phyloP scores from a whole-genome alignment of 345 rosid genomes.

The Melaleuca quinquenervia region DNA sequence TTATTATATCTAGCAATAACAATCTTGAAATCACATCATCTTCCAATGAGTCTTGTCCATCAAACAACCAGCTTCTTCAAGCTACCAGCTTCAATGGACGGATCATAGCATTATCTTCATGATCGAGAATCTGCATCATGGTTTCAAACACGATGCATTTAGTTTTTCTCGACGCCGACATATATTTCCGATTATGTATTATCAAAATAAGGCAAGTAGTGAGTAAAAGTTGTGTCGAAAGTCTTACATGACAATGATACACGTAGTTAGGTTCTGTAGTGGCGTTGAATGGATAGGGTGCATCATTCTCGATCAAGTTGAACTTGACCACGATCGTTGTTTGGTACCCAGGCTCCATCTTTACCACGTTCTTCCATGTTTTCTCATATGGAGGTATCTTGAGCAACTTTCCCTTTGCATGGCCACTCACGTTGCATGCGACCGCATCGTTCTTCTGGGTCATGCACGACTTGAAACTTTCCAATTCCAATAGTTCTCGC shows the following conservation, averaged over 20 bases:
- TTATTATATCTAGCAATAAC: not conserved
- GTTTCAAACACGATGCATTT: not conserved
- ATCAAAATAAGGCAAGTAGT: not conserved
- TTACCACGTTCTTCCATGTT: constrained; percentile 6
- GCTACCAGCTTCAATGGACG: constrained; percentile 47
- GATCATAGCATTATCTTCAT: constrained; percentile 87
- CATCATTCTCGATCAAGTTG: not conserved
- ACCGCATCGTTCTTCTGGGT: not conserved
- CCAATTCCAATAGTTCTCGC: not conserved
- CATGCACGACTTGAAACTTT: constrained; percentile 4
- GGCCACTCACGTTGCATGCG: not conserved
- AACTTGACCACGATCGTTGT: constrained; percentile 10
- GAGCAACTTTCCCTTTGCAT: not conserved
- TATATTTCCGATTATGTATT: not conserved
- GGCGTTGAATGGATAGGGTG: constrained; percentile 5
- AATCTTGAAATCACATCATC: not conserved
- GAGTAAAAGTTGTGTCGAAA: not conserved
- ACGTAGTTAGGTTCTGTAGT: constrained; percentile 6
- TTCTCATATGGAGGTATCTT: not conserved
- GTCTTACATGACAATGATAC: constrained; percentile 10
- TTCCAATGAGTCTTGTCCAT: not conserved
- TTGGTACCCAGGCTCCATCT: constrained; percentile 2
- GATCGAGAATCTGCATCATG: constrained; percentile 59
- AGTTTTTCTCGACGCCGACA: not conserved
- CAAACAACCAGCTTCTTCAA: not conserved